Evolutionary conservation across 2,329 filamentous ascomycete genomes (phyloP), one percentile per base, ranked within the genome.

Genomic region (Colletotrichum tamarilloi): DNA sequence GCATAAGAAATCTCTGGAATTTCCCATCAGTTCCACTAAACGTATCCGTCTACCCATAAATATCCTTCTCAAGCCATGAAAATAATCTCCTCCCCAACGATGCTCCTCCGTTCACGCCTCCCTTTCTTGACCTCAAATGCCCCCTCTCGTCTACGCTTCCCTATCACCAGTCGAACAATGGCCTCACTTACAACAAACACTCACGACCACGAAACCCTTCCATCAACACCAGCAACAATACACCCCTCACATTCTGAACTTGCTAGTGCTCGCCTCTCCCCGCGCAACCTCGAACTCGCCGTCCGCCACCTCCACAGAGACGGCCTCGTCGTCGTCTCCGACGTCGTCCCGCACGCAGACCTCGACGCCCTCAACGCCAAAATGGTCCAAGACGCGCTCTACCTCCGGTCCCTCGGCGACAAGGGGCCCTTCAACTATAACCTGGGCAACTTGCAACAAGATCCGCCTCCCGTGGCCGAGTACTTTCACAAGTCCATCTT

Each of bases 371-470:
- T 92, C 49, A 92, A 92, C 76, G 74, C 76, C 58, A 89, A 87
- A 75, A 92, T 92, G 90, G 84, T 89, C 1, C 46, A 87, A 58
- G 90, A 92, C 77, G 90, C 90, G 1, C 83, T 82, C 2, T 77
- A 79, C 4, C 82, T 92, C 2, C 87, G 88, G 69, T 82, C 81
- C 0, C 81, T 83, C 38, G 88, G 89, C 2, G 85, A 90, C 24
- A 84, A 89, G 19, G 85, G 87, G 0, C 89, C 88, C 0, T 92
- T 87, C 82, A 92, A 92, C 76, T 92, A 92, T 77, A 91, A 92
- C 76, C 85, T 85, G 60, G 89, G 88, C 1, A 92, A 91, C 74
- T 82, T 91, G 42, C 90, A 92, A 74, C 90, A 92, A 77, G 89
- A 91, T 75, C 84, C 90, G 0, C 89, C 88, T 0, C 85, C 88